These are phyloP conservation scores for Aspergillus japonicus DNA, from an alignment of 2,329 filamentous ascomycete species.

Conservation along the genomic window DNA sequence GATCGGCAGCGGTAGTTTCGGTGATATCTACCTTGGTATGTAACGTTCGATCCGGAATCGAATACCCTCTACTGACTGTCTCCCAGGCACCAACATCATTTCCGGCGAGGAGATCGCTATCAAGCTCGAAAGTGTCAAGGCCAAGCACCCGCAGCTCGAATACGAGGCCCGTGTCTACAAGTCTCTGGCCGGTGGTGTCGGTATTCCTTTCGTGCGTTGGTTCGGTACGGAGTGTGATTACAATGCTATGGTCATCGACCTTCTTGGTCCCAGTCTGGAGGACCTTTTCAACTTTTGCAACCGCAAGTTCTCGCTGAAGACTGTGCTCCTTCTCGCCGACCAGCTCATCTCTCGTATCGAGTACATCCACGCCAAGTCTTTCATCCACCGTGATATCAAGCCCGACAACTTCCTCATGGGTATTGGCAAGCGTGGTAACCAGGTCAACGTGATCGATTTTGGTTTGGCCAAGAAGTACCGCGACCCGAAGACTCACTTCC, in stretches of 20 bases:
- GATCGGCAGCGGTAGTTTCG: constrained; percentile 96
- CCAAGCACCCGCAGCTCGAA: constrained; percentile 97
- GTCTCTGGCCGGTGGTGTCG: constrained; percentile 88
- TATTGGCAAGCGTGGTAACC: constrained; percentile 97
- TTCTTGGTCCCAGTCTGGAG: constrained; percentile 91
- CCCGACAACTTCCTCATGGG: constrained; percentile 99
- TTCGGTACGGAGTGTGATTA: constrained; percentile 99
- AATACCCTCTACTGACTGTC: constrained; percentile 12
- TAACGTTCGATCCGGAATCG: constrained; percentile 7
- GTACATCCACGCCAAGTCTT: constrained; percentile 99
- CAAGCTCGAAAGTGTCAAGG: constrained; percentile 99
- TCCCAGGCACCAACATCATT: constrained; percentile 94
- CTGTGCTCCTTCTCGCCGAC: constrained; percentile 90
- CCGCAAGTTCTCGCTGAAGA: constrained; percentile 99
- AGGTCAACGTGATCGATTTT: constrained; percentile 99
- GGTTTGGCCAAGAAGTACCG: constrained; percentile 99
- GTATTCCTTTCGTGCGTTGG: constrained; percentile 98
- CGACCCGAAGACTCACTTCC: constrained; percentile 99
- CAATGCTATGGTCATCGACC: constrained; percentile 98
- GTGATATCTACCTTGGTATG: constrained; percentile 90
- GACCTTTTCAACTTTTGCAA: constrained; percentile 99
- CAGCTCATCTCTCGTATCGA: constrained; percentile 99
- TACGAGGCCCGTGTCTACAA: constrained; percentile 93
- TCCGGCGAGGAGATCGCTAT: constrained; percentile 99
- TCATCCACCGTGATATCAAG: constrained; percentile 99